Conservation (phyloP, 768 basidiomycete species). For the Strobilomyces confusus region DNA sequence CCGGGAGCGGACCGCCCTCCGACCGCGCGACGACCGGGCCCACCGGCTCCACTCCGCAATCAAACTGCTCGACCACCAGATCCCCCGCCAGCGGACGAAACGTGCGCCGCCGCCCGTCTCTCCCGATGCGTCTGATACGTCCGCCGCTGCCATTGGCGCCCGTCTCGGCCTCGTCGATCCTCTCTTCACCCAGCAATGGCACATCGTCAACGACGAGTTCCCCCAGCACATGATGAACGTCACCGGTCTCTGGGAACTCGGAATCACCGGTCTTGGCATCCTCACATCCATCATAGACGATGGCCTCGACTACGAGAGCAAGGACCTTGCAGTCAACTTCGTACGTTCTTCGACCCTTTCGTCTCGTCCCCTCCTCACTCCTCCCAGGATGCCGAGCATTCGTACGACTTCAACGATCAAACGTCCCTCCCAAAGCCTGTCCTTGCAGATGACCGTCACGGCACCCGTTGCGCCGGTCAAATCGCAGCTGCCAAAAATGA, state of each 20-base stretch:
- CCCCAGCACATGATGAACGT: slow-evolving; percentile 89
- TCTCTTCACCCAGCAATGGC: slow-evolving; percentile 85
- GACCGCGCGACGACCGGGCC: slow-evolving; percentile 36
- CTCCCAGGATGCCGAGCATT: slow-evolving; percentile 73
- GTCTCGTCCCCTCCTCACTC: background rate
- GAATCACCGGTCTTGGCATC: slow-evolving; percentile 82
- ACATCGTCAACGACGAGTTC: slow-evolving; percentile 82
- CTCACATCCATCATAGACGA: slow-evolving; percentile 92
- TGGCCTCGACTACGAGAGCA: slow-evolving; percentile 85
- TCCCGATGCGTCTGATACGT: slow-evolving; percentile 24
- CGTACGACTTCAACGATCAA: slow-evolving; percentile 97
- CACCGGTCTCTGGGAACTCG: slow-evolving; percentile 88
- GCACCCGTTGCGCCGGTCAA: slow-evolving; percentile 97
- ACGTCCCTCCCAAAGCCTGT: slow-evolving; percentile 80
- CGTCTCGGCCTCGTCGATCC: slow-evolving; percentile 77
- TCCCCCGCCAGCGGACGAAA: slow-evolving; percentile 63
- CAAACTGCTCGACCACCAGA: slow-evolving; percentile 57
- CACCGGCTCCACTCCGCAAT: slow-evolving; percentile 53
- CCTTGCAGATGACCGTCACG: slow-evolving; percentile 90
- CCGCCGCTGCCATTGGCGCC: slow-evolving; percentile 46
- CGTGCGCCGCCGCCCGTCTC: slow-evolving; percentile 64
- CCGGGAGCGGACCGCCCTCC: slow-evolving; percentile 32
- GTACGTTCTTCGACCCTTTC: slow-evolving; percentile 46
- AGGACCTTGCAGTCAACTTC: slow-evolving; percentile 88
- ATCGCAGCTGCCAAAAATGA: slow-evolving; percentile 90